phyloP scores from a whole-genome alignment of 2,329 filamentous ascomycete species.

The Venturia carpophila region DNA sequence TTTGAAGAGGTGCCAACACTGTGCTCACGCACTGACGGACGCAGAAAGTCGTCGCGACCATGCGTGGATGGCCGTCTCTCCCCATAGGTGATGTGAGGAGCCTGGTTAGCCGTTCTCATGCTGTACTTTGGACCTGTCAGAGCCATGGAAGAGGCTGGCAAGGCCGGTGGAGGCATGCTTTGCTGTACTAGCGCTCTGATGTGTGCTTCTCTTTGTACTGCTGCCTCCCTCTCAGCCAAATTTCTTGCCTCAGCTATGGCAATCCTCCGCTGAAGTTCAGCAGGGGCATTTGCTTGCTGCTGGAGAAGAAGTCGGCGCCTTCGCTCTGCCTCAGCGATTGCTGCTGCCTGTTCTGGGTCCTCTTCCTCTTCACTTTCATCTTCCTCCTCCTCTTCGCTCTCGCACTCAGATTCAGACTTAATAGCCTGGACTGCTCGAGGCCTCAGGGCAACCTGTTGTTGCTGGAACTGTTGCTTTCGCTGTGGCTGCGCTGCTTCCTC shows the following conservation, averaged over 20 bases:
- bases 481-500: background rate
- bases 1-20: constrained; percentile 11
- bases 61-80: constrained; percentile 5
- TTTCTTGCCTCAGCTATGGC: constrained; percentile 3
- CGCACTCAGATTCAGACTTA: background rate
- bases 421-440: background rate
- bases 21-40: background rate
- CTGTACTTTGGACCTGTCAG: background rate
- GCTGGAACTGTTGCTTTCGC: background rate
- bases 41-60: background rate
- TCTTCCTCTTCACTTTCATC: constrained; percentile 8
- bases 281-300: constrained; percentile 2
- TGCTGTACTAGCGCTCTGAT: background rate
- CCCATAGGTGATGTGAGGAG: constrained; percentile 16
- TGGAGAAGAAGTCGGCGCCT: background rate
- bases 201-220: background rate
- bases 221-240: background rate
- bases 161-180: constrained; percentile 15
- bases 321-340: background rate
- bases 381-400: constrained; percentile 1
- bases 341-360: constrained; percentile 1
- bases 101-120: constrained; percentile 9
- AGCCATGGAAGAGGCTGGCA: constrained; percentile 2
- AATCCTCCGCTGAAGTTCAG: background rate
- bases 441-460: background rate